Base-by-base conservation (phyloP, 768 basidiomycete genomes). In the Rhodotorula kratochvilovae region DNA sequence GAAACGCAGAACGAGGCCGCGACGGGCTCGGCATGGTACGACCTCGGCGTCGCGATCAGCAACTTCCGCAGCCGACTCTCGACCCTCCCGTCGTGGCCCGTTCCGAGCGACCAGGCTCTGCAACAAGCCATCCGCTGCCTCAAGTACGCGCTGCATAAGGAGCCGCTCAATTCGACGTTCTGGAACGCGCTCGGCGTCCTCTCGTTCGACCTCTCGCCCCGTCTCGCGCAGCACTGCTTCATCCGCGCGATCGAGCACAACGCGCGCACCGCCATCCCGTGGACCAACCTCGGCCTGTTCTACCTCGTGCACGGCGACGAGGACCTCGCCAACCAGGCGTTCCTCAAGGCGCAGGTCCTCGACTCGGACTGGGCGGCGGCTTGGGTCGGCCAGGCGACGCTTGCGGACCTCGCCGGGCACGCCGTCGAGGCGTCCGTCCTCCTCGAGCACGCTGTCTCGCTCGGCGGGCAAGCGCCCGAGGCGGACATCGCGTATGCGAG, bases 281-380 rank as follows among this genome's bases (percentile, higher is more conserved):
- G 96, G 96, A 85, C 89, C 4, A 91, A 89, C 77, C 84, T 98
- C 15, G 96, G 94, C 3, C 82, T 97, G 45, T 82, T 99, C 51
- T 98, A 91, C 80, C 83, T 93, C 35, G 82, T 89, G 66, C 84
- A 94, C 74, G 83, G 84, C 31, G 95, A 98, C 80, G 76, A 84
- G 3, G 89, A 92, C 61, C 82, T 98, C 43, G 91, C 95, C 1
- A 89, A 89, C 74, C 88, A 93, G 77, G 88, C 90, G 2, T 87
- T 99, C 75, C 84, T 88, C 77, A 88, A 88, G 67, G 92, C 94
- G 17, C 96, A 97, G 79, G 87, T 89, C 27, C 84, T 93, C 55
- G 93, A 98, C 82, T 91, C 95, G 13, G 95, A 98, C 77, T 89
- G 88, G 81, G 84, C 89, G 1, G 77, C 87, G 31, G 88, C 92